Evolutionary conservation across 768 basidiomycete genomes (phyloP), one percentile per base, ranked within the genome.

Genomic region (Auriscalpium vulgare): DNA sequence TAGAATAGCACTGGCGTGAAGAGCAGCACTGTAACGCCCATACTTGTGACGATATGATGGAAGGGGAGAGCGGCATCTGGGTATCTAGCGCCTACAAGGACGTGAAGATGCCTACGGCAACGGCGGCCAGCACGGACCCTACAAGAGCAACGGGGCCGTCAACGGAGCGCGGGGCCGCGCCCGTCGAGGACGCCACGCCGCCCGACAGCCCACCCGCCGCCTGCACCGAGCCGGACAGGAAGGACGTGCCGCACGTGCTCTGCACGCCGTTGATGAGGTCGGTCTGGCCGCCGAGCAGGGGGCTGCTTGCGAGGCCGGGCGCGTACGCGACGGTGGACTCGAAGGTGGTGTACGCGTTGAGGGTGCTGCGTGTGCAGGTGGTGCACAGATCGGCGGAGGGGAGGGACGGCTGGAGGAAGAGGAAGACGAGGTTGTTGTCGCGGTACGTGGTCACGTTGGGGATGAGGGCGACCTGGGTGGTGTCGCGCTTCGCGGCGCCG

Each of bases 311-410:
- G 29, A 97, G 65, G 50, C 95, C 93, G 34, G 87, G 81, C 8
- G 79, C 88, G 69, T 92, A 97, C 1, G 87, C 87, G 46, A 75
- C 71, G 55, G 69, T 68, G 44, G 82, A 79, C 72, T 94, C 89
- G 70, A 81, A 95, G 55, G 74, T 69, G 69, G 91, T 84, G 78
- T 90, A 99, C 9, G 83, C 62, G 2, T 82, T 80, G 61, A 98
- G 67, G 66, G 94, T 74, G 59, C 78, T 79, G 67, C 87, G 82
- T 11, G 90, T 84, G 83, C 95, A 98, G 13, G 84, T 62, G 2
- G 78, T 84, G 83, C 95, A 97, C 46, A 97, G 84, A 21, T 70
- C 52, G 29, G 69, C 62, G n/a, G 74, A 68, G 29, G 77, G 38
- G 66, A 80, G 71, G 58, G 63, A 59, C 47, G 87, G 74, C 34